Base-by-base conservation (phyloP, 345 rosid genomes). In the Streptanthus diversifolius region DNA sequence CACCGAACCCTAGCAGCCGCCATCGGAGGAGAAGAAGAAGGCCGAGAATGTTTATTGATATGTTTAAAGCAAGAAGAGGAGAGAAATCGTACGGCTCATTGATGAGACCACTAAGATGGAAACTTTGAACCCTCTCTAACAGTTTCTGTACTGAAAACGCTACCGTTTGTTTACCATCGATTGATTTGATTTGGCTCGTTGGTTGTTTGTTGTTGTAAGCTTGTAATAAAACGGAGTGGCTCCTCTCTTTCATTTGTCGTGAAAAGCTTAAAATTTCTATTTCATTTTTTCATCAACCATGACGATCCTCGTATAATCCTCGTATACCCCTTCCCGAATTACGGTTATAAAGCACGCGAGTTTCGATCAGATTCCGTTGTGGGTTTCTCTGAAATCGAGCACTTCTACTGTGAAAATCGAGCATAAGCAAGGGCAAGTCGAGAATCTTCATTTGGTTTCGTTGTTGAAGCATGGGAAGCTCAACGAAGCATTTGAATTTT, bases 401-500 rank as follows among this genome's bases (percentile, higher is more conserved):
- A 53, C 78, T 60, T 53, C 86, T 51, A 56, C 81, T 8, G 45
- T 63, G 17, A 63, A 79, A 55, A 39, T 76, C 63, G 72, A 66
- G 7, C 82, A 52, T 25, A 55, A 64, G 71, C 80, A 78, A 27
- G 84, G 84, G 22, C 81, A 77, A 29, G 84, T 82, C 1, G 93
- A 90, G 84, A 85, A 82, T 80, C 51, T 85, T 2, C 87, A 81
- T 68, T 60, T 90, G 69, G 69, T 84, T 48, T 84, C 90, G 21
- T 76, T 88, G 36, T 85, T 88, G 29, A 86, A 81, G 48, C 82
- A 80, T 45, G 79, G 81, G 47, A 88, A 85, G 76, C 86, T 88
- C 75, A 79, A 79, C 51, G 90, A 85, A 68, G 92, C 90, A n/a
- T 81, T 68, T 40, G 82, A 76, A 66, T 84, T 87, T 79, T 83